Conservation (phyloP, 2,329 filamentous ascomycete species). For the Acephala macrosclerotiorum region DNA sequence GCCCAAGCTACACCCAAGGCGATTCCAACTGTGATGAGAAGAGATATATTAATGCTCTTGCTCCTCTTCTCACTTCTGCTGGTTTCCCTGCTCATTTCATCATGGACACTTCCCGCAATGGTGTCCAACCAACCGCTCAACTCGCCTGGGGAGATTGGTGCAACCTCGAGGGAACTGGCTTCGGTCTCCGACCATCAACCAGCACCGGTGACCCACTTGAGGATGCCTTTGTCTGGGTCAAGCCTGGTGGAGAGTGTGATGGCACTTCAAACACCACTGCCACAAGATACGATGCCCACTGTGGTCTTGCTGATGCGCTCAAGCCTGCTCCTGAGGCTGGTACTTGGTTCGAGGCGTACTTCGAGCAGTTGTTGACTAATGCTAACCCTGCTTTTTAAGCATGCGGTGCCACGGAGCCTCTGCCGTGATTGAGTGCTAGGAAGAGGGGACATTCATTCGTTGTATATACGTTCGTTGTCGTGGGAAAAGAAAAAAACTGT, state of each 20-base stretch:
- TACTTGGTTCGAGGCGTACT: constrained; percentile 66
- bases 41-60: constrained; percentile 57
- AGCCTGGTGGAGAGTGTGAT: constrained; percentile 65
- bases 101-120: constrained; percentile 63
- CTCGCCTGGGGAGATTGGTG: constrained; percentile 72
- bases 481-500: background rate
- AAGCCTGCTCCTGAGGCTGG: constrained; percentile 75
- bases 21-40: constrained; percentile 61
- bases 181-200: constrained; percentile 69
- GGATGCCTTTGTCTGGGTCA: constrained; percentile 76
- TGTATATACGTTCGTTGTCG: background rate
- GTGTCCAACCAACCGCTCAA: constrained; percentile 64
- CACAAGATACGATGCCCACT: constrained; percentile 58
- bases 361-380: constrained; percentile 58
- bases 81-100: constrained; percentile 64
- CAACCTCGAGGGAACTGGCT: constrained; percentile 69
- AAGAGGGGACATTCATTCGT: background rate
- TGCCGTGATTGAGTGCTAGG: background rate
- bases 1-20: constrained; percentile 49
- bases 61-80: constrained; percentile 53
- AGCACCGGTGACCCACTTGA: constrained; percentile 64
- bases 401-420: no score
- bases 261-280: constrained; percentile 50
- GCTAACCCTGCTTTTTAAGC: constrained; percentile 28
- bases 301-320: constrained; percentile 58